Base-by-base conservation (phyloP, 2,329 filamentous ascomycete genomes). In the Colletotrichum horii region DNA sequence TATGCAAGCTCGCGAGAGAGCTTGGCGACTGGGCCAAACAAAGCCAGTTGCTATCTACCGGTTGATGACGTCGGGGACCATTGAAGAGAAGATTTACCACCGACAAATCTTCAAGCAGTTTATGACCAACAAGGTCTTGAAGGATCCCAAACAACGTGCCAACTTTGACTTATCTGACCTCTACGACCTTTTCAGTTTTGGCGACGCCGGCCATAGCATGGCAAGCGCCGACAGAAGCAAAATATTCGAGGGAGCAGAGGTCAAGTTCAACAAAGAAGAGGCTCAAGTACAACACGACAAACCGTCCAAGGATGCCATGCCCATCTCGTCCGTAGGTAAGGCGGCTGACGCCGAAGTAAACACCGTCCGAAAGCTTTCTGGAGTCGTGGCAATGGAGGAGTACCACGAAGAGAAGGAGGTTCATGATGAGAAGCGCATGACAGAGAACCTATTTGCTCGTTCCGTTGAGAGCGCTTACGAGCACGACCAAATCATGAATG, bases 31-130 rank as follows among this genome's bases (percentile, higher is more conserved):
- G 3, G 97, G 97, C 1, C 97, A 99, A 85, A 98, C 97, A 84
- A 93, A 94, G 70, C 95, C 98, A 64, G 97, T 99, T 32, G 96
- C 95, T 6, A 98, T 99, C 26, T 99, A 98, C 83, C 94, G 97
- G 43, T 89, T 99, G n/a, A 98, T 99, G 94, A 98, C 95, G 6
- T 95, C 96, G 7, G 97, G 97, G 2, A 99, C 97, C 0, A 99
- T 99, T 28, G 97, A 99, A 82, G 97, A 99, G 84, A 99, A 99
- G 87, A 99, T 99, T 34, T 99, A 98, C 78, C 96, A 99, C 83
- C 94, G 97, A 19, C 97, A 99, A 82, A 97, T 99, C 66, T 99
- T 98, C 89, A 99, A 99, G 84, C 96, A 98, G 80, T 98, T 98
- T 82, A 89, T 99, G 77, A 97, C 96, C 5, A 98, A 98, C 86